A percentile compares a stretch with the other conserved stretches of the same genome.
These are phyloP conservation scores for Cerrena zonata DNA, from an alignment of 1,284 basidiomycete species.

Conservation along the genomic window DNA sequence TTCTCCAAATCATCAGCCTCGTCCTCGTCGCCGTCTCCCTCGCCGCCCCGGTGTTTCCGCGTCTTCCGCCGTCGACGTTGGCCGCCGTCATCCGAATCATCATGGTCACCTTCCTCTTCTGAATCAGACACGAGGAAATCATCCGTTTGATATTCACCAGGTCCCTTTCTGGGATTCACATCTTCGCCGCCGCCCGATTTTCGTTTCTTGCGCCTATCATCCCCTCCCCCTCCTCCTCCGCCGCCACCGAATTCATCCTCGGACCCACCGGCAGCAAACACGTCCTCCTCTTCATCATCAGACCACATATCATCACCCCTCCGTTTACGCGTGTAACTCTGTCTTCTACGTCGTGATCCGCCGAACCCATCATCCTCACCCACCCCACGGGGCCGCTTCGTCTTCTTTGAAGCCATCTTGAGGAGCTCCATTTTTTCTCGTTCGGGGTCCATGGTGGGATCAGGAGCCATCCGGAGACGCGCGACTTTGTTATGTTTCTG, in stretches of 20 bases:
- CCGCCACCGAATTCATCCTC: constrained; percentile 42
- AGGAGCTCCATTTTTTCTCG: constrained; percentile 66
- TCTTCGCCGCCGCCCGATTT: constrained; percentile 33
- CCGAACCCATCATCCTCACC: constrained; percentile 42
- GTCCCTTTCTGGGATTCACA: constrained; percentile 39
- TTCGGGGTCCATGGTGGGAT: constrained; percentile 68
- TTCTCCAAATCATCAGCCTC: constrained; percentile 64
- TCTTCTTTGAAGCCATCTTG: constrained; percentile 58
- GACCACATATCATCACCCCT: constrained; percentile 37
- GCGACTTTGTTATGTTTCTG: constrained; percentile 79
- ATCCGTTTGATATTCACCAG: constrained; percentile 71
- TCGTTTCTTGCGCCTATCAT: constrained; percentile 30
- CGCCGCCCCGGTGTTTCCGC: constrained; percentile 35
- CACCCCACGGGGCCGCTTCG: constrained; percentile 41
- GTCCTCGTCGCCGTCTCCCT: constrained; percentile 37
- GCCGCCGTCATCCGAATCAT: constrained; percentile 32
- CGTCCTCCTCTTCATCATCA: constrained; percentile 42
- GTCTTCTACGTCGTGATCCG: constrained; percentile 31
- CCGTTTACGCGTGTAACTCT: constrained; percentile 29
- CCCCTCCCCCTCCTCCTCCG: constrained; percentile 28
- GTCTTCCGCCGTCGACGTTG: constrained; percentile 31
- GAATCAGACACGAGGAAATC: constrained; percentile 77
- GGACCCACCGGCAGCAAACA: constrained; percentile 52
- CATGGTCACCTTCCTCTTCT: constrained; percentile 51
- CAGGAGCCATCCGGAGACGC: constrained; percentile 68